These are phyloP conservation scores for Ambrosiella xylebori DNA, from an alignment of 2,329 filamentous ascomycete genomes.

Conservation along the genomic window DNA sequence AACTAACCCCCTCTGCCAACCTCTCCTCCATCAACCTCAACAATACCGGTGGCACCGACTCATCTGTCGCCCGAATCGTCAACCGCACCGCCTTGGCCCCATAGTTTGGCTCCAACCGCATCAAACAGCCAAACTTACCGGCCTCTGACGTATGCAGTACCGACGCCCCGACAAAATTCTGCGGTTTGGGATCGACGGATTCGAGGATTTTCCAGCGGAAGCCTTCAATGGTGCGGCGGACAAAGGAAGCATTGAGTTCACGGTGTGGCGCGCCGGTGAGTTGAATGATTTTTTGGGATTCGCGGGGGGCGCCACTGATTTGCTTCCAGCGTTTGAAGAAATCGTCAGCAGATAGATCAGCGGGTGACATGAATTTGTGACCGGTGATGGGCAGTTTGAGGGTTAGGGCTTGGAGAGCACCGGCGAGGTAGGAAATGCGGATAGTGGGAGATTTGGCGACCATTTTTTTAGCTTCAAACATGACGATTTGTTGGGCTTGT, in stretches of 20 bases:
- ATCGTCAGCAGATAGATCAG: slow-evolving; percentile 71
- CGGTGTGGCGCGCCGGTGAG: slow-evolving; percentile 31
- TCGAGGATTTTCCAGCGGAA: slow-evolving; percentile 81
- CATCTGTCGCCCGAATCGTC: slow-evolving; percentile 86
- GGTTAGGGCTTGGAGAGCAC: slow-evolving; percentile 80
- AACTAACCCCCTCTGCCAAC: slow-evolving; percentile 39
- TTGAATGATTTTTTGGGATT: slow-evolving; percentile 75
- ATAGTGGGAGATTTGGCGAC: slow-evolving; percentile 81
- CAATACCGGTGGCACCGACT: slow-evolving; percentile 63
- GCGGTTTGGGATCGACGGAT: slow-evolving; percentile 76
- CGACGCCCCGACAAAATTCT: slow-evolving; percentile 85
- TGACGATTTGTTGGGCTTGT: slow-evolving; percentile 83
- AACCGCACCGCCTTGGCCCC: slow-evolving; percentile 84
- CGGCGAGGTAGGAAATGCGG: slow-evolving; percentile 83
- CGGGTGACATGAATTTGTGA: slow-evolving; percentile 94
- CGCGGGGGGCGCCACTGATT: slow-evolving; percentile 74
- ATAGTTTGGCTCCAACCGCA: slow-evolving; percentile 91
- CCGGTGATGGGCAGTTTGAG: slow-evolving; percentile 74
- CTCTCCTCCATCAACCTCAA: slow-evolving; percentile 78
- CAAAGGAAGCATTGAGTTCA: slow-evolving; percentile 53
- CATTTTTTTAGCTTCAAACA: slow-evolving; percentile 73
- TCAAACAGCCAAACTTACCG: slow-evolving; percentile 84
- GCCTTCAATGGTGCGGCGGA: slow-evolving; percentile 57
- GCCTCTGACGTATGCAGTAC: slow-evolving; percentile 66
- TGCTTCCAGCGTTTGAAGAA: slow-evolving; percentile 99